These are phyloP conservation scores for Chenopodium album DNA, from an alignment of 148 eudicot genomes.

Conservation along the genomic window DNA sequence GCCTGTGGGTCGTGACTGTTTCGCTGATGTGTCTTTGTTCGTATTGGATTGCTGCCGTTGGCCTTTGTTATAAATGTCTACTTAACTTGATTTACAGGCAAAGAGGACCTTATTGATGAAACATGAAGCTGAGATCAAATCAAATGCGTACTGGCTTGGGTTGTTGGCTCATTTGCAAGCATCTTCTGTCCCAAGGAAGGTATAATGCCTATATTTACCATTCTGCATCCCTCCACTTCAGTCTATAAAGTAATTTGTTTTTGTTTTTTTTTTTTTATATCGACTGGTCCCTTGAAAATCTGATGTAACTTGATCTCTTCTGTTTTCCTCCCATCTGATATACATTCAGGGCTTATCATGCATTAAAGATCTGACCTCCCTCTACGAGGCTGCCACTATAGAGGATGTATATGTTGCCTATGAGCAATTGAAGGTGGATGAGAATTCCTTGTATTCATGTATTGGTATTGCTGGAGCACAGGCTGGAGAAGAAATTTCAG, in stretches of 20 bases:
- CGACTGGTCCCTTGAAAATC: not conserved
- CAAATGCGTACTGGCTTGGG: slow-evolving; percentile 97
- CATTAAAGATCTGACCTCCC: slow-evolving; percentile 75
- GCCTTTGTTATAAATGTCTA: not conserved
- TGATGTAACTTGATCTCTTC: slow-evolving; percentile 13
- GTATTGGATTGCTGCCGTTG: not conserved
- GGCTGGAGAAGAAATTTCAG: slow-evolving; percentile 59
- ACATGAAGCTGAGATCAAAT: slow-evolving; percentile 96
- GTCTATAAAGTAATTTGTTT: slow-evolving; percentile 1
- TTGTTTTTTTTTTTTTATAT: not conserved
- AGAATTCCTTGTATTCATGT: slow-evolving; percentile 80
- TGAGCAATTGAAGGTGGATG: slow-evolving; percentile 82
- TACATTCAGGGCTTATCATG: slow-evolving; percentile 71
- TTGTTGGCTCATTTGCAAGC: slow-evolving; percentile 94
- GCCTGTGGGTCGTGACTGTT: not conserved
- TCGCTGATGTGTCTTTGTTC: not conserved
- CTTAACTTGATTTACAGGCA: slow-evolving; percentile 50
- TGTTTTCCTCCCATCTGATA: slow-evolving; percentile 4
- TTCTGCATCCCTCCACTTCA: not conserved
- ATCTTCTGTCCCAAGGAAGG: slow-evolving; percentile 85
- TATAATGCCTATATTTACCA: slow-evolving; percentile 19
- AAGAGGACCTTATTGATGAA: slow-evolving; percentile 88
- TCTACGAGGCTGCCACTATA: slow-evolving; percentile 75
- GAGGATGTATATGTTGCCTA: slow-evolving; percentile 80
- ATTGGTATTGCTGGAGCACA: slow-evolving; percentile 88